phyloP scores from a whole-genome alignment of 192 early-diverging fungal species.

The Entomortierella chlamydospora region DNA sequence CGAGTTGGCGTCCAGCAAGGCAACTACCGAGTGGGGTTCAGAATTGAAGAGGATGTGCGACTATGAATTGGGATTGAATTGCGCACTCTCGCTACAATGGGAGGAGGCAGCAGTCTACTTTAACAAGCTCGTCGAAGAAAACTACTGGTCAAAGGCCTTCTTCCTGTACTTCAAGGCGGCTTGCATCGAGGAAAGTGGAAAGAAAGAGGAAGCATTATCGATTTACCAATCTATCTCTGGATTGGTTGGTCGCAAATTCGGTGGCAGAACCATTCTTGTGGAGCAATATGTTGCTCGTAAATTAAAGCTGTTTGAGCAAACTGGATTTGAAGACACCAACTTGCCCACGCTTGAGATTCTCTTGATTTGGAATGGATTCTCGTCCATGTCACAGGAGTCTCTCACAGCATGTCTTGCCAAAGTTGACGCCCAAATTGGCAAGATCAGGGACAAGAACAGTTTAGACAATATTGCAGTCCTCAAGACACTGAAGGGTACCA shows the following conservation, averaged over 20 bases:
- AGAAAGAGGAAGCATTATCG: slow-evolving; percentile 75
- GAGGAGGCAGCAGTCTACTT: slow-evolving; percentile 49
- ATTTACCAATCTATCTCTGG: slow-evolving; percentile 68
- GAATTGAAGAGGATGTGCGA: slow-evolving; percentile 53
- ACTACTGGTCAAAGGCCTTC: slow-evolving; percentile 62
- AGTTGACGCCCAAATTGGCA: slow-evolving; percentile 43
- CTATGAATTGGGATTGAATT: slow-evolving; percentile 62
- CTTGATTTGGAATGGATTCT: slow-evolving; percentile 62
- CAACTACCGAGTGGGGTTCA: slow-evolving; percentile 47
- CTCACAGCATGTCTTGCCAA: slow-evolving; percentile 35
- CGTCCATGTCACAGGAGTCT: slow-evolving; percentile 57
- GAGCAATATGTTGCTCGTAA: slow-evolving; percentile 63
- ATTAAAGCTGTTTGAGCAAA: slow-evolving; percentile 58
- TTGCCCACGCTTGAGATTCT: slow-evolving; percentile 63
- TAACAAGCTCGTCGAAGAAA: slow-evolving; percentile 50
- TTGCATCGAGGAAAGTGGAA: slow-evolving; percentile 63
- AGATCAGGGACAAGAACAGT: slow-evolving; percentile 35
- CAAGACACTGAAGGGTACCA: slow-evolving; percentile 59
- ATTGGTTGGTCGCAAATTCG: slow-evolving; percentile 58
- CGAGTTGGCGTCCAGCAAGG: slow-evolving; percentile 48
- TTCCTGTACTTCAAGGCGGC: slow-evolving; percentile 60
- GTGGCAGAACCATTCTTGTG: slow-evolving; percentile 55
- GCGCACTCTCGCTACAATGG: slow-evolving; percentile 59
- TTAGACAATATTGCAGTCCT: slow-evolving; percentile 55
- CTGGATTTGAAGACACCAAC: slow-evolving; percentile 59